Evolutionary conservation across 495 filamentous ascomycete genomes (phyloP).

Genomic region (Aspergillus cristatus): DNA sequence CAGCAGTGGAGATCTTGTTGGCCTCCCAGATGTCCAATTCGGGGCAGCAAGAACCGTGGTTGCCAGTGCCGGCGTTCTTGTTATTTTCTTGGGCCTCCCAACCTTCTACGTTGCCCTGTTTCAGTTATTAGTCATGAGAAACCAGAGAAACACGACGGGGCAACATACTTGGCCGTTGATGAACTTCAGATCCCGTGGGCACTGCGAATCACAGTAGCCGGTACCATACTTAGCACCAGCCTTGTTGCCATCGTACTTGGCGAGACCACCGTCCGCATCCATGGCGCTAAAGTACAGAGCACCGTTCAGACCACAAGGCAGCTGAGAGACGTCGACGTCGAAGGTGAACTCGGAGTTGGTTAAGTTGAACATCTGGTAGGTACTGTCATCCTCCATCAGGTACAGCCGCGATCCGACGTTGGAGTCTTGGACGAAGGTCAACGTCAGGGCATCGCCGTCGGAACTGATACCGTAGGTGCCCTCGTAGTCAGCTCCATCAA

Average conservation of each 20-base stretch:
- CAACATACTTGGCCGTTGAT: conserved; percentile 45
- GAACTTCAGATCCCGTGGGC: conserved; percentile 52
- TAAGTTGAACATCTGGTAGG: conserved; percentile 50
- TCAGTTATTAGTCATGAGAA: conserved; percentile 3
- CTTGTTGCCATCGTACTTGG: conserved; percentile 42
- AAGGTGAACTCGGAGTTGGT: conserved; percentile 56
- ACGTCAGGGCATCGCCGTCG: conserved; percentile 38
- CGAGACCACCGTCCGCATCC: conserved; percentile 48
- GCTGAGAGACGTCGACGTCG: conserved; percentile 51
- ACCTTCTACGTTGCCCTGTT: conserved; percentile 45
- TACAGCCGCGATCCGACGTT: conserved; percentile 50
- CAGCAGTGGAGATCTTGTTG: conserved; percentile 45
- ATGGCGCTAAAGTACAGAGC: conserved; percentile 59
- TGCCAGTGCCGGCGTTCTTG: conserved; percentile 46
- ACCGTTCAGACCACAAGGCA: conserved; percentile 62
- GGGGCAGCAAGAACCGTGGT: conserved; percentile 55
- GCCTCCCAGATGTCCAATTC: conserved; percentile 68
- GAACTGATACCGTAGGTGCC: conserved; percentile 45
- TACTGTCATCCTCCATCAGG: conserved; percentile 39
- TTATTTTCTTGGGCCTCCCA: conserved; percentile 47
- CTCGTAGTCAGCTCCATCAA: conserved; percentile 51
- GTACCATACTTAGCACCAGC: conserved; percentile 61
- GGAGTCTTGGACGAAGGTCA: conserved; percentile 42
- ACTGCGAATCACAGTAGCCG: conserved; percentile 67
- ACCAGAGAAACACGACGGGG: no score